Base-by-base conservation (phyloP, 768 basidiomycete species). In the Hysterangium stoloniferum region DNA sequence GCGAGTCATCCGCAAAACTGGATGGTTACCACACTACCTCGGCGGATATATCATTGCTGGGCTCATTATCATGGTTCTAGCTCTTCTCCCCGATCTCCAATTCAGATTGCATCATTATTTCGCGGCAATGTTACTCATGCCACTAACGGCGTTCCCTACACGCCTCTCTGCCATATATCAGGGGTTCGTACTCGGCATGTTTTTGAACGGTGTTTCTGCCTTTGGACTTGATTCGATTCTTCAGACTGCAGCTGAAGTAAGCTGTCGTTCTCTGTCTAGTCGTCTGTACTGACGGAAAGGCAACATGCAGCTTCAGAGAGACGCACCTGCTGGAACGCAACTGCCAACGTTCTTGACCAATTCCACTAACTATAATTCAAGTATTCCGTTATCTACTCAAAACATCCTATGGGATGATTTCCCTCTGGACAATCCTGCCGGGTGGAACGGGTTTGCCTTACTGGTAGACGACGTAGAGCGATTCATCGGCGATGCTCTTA, bases 381-480 rank as follows among this genome's bases (percentile, higher is more conserved):
- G 74, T 4, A 70, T 82, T 27, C 69, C 80, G 8, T 62, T 84
- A 4, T 54, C 58, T 6, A 73, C 77, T 54, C 81, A 84, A 57
- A 71, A 68, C 0, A 71, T 89, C 4, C 62, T 60, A 0, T 88
- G 86, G 86, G 68, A 65, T 27, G 62, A 61, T 1, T 64, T 80
- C 6, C 71, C 77, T 6, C 58, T 61, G 4, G 50, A 42, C 24
- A 34, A 66, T 17, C 45, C 34, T n/a, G 60, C 65, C 28, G 73
- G 69, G 2, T 91, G 85, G 85, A 79, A 83, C 58, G 86, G 86
- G 4, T 90, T 88, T 59, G 69, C 78, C 0, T 73, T 93, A 22
- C 71, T 93, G 12, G 76, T 90, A n/a, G 87, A 93, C 60, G 91
- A 93, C 57, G 89, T 94, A 0, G 79, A 89, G 62, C 72, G 83